Evolutionary conservation across 345 rosid species (phyloP).

Genomic region (Pugionium dolabratum): DNA sequence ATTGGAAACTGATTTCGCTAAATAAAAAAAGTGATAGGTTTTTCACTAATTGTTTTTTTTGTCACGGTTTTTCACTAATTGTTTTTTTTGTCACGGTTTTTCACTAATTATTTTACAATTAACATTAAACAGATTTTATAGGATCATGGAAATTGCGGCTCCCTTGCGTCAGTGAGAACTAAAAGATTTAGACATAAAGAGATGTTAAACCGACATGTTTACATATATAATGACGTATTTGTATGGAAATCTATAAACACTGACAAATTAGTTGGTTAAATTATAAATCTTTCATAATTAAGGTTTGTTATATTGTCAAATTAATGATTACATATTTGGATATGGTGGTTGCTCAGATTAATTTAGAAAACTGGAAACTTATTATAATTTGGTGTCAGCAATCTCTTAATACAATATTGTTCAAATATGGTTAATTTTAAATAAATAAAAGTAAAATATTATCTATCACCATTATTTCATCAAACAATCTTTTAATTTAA

Average conservation of each 20-base stretch:
- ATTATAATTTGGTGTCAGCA: not conserved
- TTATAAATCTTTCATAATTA: conserved; percentile 1
- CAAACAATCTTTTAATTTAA: too few relatives aligned
- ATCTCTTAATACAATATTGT: not conserved
- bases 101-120: too few relatives aligned
- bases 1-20: too few relatives aligned
- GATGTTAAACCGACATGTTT: not conserved
- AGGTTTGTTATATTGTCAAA: conserved; percentile 22
- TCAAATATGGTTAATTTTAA: not conserved
- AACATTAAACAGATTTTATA: too few relatives aligned
- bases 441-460: not conserved
- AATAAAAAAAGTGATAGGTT: too few relatives aligned
- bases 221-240: conserved; percentile 1
- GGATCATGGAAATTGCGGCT: not conserved
- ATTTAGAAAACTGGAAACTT: not conserved
- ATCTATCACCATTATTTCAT: too few relatives aligned
- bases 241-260: conserved; percentile 30
- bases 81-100: too few relatives aligned
- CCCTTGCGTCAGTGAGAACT: conserved; percentile 7
- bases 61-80: too few relatives aligned
- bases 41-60: too few relatives aligned
- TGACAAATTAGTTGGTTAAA: conserved; percentile 12
- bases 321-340: not conserved
- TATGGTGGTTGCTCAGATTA: conserved; percentile 1
- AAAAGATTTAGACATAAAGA: not conserved